These are phyloP conservation scores for Primulina huaijiensis DNA, from an alignment of 257 asterid genomes.

Conservation along the genomic window DNA sequence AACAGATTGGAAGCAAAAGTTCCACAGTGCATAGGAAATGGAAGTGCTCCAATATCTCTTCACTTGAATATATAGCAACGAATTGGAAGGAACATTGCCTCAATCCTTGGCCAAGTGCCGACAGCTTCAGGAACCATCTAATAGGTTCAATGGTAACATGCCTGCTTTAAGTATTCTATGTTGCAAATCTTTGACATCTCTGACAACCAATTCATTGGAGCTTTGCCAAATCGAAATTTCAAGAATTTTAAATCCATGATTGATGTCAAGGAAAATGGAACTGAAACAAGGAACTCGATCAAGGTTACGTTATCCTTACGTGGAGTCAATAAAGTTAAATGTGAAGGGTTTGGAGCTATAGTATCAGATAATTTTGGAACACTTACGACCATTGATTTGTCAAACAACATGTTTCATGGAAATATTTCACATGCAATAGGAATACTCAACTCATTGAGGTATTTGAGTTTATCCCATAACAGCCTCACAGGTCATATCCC, in stretches of 20 bases:
- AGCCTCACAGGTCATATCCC: conserved; percentile 16
- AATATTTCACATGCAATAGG: conserved; percentile 16
- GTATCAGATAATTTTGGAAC: background rate
- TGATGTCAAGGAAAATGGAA: background rate
- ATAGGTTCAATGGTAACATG: no score
- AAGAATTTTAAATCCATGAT: conserved; percentile 25
- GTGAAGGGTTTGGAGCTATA: background rate
- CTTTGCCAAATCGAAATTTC: background rate
- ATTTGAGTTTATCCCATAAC: conserved; percentile 21
- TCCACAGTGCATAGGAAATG: conserved; percentile 22
- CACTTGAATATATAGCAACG: conserved; percentile 11
- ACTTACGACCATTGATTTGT: no score
- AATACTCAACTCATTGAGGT: conserved; percentile 1
- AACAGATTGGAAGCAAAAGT: conserved; percentile 18
- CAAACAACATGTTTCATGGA: background rate
- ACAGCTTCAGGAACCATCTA: no score
- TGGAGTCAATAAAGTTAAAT: no score
- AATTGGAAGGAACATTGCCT: background rate
- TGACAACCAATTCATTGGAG: background rate
- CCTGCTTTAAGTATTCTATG: background rate
- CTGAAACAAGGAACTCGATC: background rate
- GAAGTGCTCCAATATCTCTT: conserved; percentile 1
- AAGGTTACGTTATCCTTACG: no score
- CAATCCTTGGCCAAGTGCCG: no score
- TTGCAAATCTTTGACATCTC: conserved; percentile 26